Evolutionary conservation across 208 protist species (phyloP), one percentile per base, ranked within the genome.

Genomic region (Crithidia thermophila): DNA sequence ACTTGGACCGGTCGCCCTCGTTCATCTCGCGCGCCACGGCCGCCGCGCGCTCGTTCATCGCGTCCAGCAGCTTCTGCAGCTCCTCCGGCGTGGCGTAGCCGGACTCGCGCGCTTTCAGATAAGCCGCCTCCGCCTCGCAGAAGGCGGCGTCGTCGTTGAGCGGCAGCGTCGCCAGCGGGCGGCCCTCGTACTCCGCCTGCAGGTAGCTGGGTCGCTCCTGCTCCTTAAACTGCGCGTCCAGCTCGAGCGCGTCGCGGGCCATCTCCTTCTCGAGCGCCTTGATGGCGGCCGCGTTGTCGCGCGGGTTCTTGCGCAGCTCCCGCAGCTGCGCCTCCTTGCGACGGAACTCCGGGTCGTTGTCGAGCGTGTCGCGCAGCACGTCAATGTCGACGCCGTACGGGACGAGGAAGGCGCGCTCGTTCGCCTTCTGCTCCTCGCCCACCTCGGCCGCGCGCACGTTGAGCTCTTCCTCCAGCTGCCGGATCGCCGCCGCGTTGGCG

Each of bases 111-210:
- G 87, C 30, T 36, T 67, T 67, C 28, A 77, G 61, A 36, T 75
- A 79, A 31, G 72, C 63, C 42, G 56, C 16, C 67, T 90, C 87
- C 51, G 85, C 50, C 8, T 71, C 27, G 40, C 37, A 13, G 55
- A 88, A 93, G 10, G 46, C 55, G 21, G 16, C n/a, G 63, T 93
- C 87, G 5, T 47, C 45, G 58, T 75, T 49, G 13, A 94, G 71
- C 16, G 72, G 64, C 13, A 91, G 37, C 21, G 42, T 34, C n/a
- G 34, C 27, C 20, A 72, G 34, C 25, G 73, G 27, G 46, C 76
- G 66, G 27, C 88, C 88, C 13, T 83, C 68, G 27, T 84, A 82
- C 63, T 87, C 76, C 20, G 37, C 9, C 46, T 66, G 23, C 63
- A 86, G 28, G 47, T 67, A 86, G 40, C 21, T 46, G 16, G 37